These are phyloP conservation scores for Peniophora sp. DNA, from an alignment of 1,284 basidiomycete genomes.

Conservation along the genomic window DNA sequence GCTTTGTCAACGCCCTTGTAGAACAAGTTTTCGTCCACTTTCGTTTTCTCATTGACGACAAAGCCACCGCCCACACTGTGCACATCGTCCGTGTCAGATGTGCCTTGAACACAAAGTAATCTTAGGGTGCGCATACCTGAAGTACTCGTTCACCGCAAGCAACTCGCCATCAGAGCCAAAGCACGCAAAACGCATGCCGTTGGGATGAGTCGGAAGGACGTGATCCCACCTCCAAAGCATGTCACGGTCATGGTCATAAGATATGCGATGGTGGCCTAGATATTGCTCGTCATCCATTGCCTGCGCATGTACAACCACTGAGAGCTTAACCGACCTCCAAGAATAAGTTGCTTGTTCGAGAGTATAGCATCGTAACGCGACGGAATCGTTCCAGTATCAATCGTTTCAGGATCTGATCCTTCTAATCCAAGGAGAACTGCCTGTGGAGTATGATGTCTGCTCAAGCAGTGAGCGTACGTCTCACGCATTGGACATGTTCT, in stretches of 20 bases:
- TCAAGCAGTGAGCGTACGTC: slow-evolving; percentile 1
- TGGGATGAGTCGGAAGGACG: slow-evolving; percentile 75
- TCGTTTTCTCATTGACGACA: slow-evolving; percentile 85
- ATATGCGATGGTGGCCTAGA: slow-evolving; percentile 53
- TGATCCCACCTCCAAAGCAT: slow-evolving; percentile 90
- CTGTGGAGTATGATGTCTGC: slow-evolving; percentile 86
- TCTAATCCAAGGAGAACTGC: slow-evolving; percentile 88
- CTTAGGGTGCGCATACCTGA: slow-evolving; percentile 36
- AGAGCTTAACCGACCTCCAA: slow-evolving; percentile 57
- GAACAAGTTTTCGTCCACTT: slow-evolving; percentile 91
- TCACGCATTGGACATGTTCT: slow-evolving; percentile 2
- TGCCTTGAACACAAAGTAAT: slow-evolving; percentile 4
- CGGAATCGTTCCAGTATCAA: slow-evolving; percentile 75
- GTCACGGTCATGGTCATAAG: slow-evolving; percentile 83
- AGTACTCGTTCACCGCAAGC: slow-evolving; percentile 93
- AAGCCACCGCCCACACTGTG: slow-evolving; percentile 82
- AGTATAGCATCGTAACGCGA: slow-evolving; percentile 69
- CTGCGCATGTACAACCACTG: no score
- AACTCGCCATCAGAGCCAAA: slow-evolving; percentile 79
- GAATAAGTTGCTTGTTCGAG: slow-evolving; percentile 53
- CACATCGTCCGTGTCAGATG: slow-evolving; percentile 1
- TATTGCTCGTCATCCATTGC: no score
- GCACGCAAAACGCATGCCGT: slow-evolving; percentile 88
- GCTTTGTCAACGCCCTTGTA: slow-evolving; percentile 92
- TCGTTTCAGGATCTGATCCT: slow-evolving; percentile 81